These are phyloP conservation scores for Zychaea mexicana DNA, from an alignment of 371 early-diverging fungal species.

Conservation along the genomic window DNA sequence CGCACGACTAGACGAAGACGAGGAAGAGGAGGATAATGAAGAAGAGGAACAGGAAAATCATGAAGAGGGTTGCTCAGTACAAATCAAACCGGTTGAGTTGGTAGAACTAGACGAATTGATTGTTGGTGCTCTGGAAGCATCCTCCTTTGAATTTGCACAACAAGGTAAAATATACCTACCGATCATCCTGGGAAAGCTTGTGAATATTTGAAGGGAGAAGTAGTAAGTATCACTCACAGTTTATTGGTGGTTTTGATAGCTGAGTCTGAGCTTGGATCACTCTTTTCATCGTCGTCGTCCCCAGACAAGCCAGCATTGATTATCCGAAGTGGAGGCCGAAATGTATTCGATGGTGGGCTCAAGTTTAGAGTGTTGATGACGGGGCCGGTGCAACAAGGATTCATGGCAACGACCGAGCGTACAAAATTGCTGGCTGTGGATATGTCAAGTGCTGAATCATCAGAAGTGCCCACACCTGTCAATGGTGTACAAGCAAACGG, in stretches of 20 bases:
- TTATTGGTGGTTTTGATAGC: slow-evolving; percentile 13
- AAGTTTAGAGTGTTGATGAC: slow-evolving; percentile 55
- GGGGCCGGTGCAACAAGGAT: slow-evolving; percentile 72
- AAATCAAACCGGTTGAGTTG: slow-evolving; percentile 47
- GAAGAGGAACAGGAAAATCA: slow-evolving; percentile 6
- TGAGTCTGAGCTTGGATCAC: slow-evolving; percentile 18
- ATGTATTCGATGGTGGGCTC: slow-evolving; percentile 21
- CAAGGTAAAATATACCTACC: slow-evolving; percentile 36
- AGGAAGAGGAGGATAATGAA: slow-evolving; percentile 21
- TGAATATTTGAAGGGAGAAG: neutral
- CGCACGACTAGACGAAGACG: slow-evolving; percentile 33
- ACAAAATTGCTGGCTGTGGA: slow-evolving; percentile 38
- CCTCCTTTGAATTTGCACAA: slow-evolving; percentile 56
- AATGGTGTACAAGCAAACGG: slow-evolving; percentile 29
- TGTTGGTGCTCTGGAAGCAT: slow-evolving; percentile 59
- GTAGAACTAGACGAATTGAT: slow-evolving; percentile 69
- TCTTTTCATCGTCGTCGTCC: slow-evolving; percentile 21
- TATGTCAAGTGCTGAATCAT: slow-evolving; percentile 13
- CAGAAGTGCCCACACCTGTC: slow-evolving; percentile 41
- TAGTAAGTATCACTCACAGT: neutral
- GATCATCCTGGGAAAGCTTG: neutral
- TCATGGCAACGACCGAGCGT: slow-evolving; percentile 36
- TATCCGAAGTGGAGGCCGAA: slow-evolving; percentile 46
- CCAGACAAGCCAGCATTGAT: slow-evolving; percentile 37
- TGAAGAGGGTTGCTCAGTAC: slow-evolving; percentile 9